These are phyloP conservation scores for Warburgia ugandensis DNA, from an alignment of 164 flowering plant species.

Conservation along the genomic window DNA sequence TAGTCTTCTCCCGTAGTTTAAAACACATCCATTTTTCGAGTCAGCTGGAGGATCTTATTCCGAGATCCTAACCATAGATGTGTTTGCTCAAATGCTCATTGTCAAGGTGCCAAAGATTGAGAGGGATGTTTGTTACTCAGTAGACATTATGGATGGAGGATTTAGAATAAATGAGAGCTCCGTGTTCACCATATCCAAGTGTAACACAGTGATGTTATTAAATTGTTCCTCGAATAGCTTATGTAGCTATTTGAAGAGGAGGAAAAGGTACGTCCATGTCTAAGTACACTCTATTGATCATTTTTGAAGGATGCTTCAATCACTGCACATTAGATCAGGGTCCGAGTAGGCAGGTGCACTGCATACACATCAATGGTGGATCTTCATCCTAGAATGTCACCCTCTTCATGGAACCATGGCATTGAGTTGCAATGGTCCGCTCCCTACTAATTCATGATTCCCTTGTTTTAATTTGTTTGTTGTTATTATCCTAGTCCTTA, in stretches of 20 bases:
- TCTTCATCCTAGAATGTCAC: conserved; percentile 12
- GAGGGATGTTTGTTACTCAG: conserved; percentile 30
- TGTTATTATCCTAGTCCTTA: no score
- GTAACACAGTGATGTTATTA: conserved; percentile 47
- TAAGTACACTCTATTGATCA: conserved; percentile 39
- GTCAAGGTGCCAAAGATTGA: conserved; percentile 33
- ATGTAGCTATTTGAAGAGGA: conserved; percentile 37
- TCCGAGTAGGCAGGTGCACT: conserved; percentile 50
- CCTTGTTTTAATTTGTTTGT: no score
- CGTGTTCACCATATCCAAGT: conserved; percentile 47
- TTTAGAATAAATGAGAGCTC: conserved; percentile 35
- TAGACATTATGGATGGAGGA: conserved; percentile 40
- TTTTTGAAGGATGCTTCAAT: conserved; percentile 47
- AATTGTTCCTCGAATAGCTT: conserved; percentile 44
- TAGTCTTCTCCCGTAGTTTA: no score
- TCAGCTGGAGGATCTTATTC: conserved; percentile 34
- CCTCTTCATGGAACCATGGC: conserved; percentile 43
- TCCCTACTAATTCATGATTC: no score
- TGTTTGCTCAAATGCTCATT: conserved; percentile 21
- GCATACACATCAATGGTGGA: conserved; percentile 50
- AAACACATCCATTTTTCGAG: no score
- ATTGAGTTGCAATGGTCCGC: conserved; percentile 50
- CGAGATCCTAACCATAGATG: conserved; percentile 36
- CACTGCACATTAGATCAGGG: conserved; percentile 38
- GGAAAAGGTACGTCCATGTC: conserved; percentile 30